These are phyloP conservation scores for Trifolium pratense DNA, from an alignment of 306 rosid genomes.

Conservation along the genomic window DNA sequence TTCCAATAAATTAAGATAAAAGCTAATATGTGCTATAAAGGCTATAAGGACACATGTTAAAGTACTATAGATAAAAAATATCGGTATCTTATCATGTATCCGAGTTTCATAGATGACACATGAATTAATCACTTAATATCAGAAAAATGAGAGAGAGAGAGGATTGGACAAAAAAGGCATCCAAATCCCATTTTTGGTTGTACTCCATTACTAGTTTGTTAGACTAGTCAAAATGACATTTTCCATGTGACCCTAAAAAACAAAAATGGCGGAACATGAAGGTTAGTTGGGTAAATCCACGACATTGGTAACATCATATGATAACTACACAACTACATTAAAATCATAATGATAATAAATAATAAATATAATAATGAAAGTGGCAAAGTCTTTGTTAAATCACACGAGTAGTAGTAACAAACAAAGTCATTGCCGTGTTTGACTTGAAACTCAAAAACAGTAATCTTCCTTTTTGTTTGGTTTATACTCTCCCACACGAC, in stretches of 20 bases:
- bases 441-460: constrained; percentile 51
- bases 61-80: too few species aligned
- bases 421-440: constrained; percentile 88
- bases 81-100: too few species aligned
- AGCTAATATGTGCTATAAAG: too few species aligned
- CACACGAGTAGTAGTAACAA: background rate
- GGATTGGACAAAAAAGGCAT: too few species aligned
- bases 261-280: background rate
- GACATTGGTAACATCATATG: constrained; percentile 8
- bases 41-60: too few species aligned
- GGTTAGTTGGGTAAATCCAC: constrained; percentile 20
- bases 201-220: too few species aligned
- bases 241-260: background rate
- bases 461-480: background rate
- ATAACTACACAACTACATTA: constrained; percentile 4
- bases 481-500: constrained; percentile 42
- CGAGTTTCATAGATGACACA: too few species aligned
- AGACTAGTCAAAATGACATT: constrained; percentile 12
- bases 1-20: too few species aligned
- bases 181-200: too few species aligned
- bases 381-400: constrained; percentile 48
- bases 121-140: too few species aligned
- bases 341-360: background rate
- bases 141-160: too few species aligned
- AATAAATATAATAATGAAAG: background rate